phyloP scores from a whole-genome alignment of 805 yeast genomes.

The Metschnikowia picachoensis region DNA sequence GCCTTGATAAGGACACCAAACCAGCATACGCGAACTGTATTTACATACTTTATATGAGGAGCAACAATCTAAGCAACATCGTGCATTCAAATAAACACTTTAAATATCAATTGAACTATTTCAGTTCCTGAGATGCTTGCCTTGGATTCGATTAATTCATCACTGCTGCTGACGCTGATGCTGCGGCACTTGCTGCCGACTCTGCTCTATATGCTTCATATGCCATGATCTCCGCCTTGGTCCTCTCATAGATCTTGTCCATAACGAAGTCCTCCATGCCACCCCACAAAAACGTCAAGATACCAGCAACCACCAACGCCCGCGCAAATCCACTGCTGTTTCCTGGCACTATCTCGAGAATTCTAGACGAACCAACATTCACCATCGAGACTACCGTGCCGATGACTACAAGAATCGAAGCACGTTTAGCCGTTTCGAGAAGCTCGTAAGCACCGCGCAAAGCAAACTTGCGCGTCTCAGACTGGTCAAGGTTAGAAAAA shows the following conservation, averaged over 20 bases:
- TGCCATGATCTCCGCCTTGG: conserved; percentile 23
- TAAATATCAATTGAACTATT: too few species aligned
- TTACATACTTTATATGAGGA: too few species aligned
- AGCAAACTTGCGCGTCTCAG: neutral
- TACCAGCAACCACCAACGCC: neutral
- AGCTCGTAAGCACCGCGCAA: neutral
- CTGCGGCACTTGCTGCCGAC: neutral
- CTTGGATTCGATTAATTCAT: too few species aligned
- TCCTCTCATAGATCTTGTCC: conserved; percentile 26
- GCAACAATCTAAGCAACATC: too few species aligned
- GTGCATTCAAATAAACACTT: too few species aligned
- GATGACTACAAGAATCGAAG: neutral
- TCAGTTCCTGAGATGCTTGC: too few species aligned
- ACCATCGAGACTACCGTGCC: neutral
- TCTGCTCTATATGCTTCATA: conserved; percentile 5
- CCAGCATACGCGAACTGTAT: too few species aligned
- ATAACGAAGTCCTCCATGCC: neutral
- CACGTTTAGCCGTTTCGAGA: neutral
- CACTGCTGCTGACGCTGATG: neutral
- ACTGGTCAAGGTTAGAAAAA: neutral
- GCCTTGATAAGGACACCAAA: too few species aligned
- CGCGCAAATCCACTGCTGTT: neutral
- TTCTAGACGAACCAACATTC: neutral
- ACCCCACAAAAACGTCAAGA: neutral
- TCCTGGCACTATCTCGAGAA: neutral